phyloP scores from a whole-genome alignment of 2,329 filamentous ascomycete genomes.

The Massarina eburnea region DNA sequence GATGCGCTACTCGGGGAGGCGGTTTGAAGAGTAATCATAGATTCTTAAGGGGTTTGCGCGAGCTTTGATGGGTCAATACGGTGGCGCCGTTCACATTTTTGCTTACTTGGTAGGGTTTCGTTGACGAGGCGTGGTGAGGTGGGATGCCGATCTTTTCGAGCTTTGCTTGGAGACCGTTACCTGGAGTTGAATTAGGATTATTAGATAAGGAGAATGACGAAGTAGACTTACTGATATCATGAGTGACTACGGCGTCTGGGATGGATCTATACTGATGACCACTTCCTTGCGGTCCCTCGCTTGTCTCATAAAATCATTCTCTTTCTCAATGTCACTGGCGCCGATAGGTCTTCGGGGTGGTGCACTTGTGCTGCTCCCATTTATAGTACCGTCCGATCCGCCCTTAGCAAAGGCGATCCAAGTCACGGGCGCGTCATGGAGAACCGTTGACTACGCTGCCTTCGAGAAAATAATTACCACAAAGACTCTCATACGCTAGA shows the following conservation, averaged over 20 bases:
- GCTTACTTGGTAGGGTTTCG: conserved; percentile 36
- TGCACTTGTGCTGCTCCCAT: conserved; percentile 6
- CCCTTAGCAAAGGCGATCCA: conserved; percentile 21
- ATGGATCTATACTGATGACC: conserved; percentile 29
- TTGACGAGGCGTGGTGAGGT: conserved; percentile 21
- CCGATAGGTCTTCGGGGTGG: conserved; percentile 19
- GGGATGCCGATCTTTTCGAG: conserved; percentile 38
- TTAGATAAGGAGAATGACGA: conserved; percentile 1
- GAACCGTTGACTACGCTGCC: conserved; percentile 31
- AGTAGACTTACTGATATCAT: conserved; percentile 31
- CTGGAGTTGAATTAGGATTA: conserved; percentile 32
- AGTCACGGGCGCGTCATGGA: conserved; percentile 30
- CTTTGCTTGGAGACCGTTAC: conserved; percentile 57
- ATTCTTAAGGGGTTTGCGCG: conserved; percentile 20
- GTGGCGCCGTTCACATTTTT: conserved; percentile 26
- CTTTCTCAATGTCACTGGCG: conserved; percentile 28
- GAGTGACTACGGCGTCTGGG: conserved; percentile 40
- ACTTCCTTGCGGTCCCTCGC: conserved; percentile 36
- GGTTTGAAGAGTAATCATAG: conserved; percentile 50
- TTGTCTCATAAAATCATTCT: conserved; percentile 23
- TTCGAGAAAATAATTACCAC: conserved; percentile 30
- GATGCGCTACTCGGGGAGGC: conserved; percentile 52
- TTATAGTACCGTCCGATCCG: neutral
- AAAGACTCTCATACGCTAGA: conserved; percentile 27
- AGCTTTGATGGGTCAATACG: conserved; percentile 33